A percentile compares a stretch with the other conserved stretches of the same genome.
Evolutionary conservation across 2,329 filamentous ascomycete genomes (phyloP).

Genomic region (Apiospora hydei): DNA sequence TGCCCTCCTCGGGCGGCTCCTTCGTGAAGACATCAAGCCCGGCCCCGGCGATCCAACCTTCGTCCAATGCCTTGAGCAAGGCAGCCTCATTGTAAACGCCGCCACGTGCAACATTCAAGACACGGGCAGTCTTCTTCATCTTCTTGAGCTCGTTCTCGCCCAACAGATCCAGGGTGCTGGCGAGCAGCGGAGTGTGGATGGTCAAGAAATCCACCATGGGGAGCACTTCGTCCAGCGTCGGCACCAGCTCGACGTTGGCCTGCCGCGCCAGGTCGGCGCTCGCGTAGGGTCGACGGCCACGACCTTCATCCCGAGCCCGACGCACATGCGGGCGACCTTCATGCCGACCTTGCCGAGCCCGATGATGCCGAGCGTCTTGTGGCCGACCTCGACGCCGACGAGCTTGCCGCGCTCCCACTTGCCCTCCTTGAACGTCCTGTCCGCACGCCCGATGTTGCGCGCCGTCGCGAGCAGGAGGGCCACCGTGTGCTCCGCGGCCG

Average conservation of each 20-base stretch:
- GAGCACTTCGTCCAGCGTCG: constrained; percentile 66
- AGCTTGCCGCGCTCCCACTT: constrained; percentile 79
- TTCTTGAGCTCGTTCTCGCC: constrained; percentile 68
- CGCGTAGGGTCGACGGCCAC: constrained; percentile 78
- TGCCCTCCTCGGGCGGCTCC: constrained; percentile 70
- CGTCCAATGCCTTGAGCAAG: constrained; percentile 72
- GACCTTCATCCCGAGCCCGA: constrained; percentile 79
- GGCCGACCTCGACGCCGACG: constrained; percentile 79
- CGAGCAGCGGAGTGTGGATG: constrained; percentile 81
- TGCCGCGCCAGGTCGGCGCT: constrained; percentile 73
- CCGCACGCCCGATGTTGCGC: constrained; percentile 75
- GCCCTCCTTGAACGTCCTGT: constrained; percentile 72
- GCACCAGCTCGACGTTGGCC: constrained; percentile 70
- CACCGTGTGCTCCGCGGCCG: constrained; percentile 81
- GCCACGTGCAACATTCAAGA: constrained; percentile 81
- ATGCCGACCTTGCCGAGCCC: constrained; percentile 85
- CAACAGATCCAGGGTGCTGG: constrained; percentile 78
- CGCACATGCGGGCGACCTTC: constrained; percentile 80
- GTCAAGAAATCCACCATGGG: constrained; percentile 77
- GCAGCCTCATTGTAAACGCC: constrained; percentile 82
- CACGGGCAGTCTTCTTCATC: constrained; percentile 77
- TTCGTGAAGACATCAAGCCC: constrained; percentile 82
- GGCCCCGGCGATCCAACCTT: constrained; percentile 76
- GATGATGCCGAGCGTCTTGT: constrained; percentile 78
- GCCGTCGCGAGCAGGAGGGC: constrained; percentile 77